phyloP scores from a whole-genome alignment of 495 filamentous ascomycete species.

The Aspergillus nidulans region DNA sequence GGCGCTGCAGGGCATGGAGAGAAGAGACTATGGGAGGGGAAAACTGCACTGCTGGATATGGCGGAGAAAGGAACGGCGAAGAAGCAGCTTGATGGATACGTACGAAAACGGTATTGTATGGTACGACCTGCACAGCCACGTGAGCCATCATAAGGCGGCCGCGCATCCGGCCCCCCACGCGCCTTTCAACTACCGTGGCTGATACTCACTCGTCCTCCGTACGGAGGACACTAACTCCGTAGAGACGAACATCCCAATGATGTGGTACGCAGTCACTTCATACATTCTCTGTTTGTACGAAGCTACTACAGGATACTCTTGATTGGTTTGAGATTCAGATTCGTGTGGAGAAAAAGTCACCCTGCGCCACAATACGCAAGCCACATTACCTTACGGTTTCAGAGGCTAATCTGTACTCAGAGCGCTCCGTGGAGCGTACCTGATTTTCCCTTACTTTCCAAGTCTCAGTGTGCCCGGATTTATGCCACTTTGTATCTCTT shows the following conservation, averaged over 20 bases:
- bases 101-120: background rate
- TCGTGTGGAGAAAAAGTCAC: background rate
- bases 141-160: background rate
- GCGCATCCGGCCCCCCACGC: no score
- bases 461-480: background rate
- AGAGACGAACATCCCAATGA: no score
- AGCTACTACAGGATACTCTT: no score
- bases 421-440: background rate
- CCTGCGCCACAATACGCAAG: background rate
- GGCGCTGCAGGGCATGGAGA: background rate
- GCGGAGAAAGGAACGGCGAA: background rate
- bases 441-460: background rate
- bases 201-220: background rate
- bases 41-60: background rate
- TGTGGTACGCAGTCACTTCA: background rate
- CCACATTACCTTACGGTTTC: background rate
- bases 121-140: background rate
- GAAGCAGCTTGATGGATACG: background rate
- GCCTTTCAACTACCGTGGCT: background rate
- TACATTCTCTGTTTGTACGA: background rate
- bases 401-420: background rate
- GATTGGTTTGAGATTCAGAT: background rate
- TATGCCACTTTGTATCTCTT: background rate
- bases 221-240: no score
- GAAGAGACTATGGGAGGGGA: slow-evolving; percentile 4